These are phyloP conservation scores for Peronosclerospora sorghi DNA, from an alignment of 352 stramenopile species.

Conservation along the genomic window DNA sequence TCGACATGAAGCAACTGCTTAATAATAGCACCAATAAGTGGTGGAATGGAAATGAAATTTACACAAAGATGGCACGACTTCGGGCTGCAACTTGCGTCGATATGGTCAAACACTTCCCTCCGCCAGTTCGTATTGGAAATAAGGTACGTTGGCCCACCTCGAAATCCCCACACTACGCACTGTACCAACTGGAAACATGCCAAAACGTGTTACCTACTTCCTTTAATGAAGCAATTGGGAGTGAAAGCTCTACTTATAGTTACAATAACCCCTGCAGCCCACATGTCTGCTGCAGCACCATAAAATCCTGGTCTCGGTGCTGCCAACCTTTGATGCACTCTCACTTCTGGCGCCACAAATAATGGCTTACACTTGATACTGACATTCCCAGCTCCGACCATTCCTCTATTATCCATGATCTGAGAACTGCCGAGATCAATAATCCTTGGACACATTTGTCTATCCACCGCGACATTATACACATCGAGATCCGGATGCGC, in stretches of 20 bases:
- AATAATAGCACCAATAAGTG: slow-evolving; percentile 61
- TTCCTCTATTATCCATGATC: slow-evolving; percentile 54
- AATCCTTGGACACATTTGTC: slow-evolving; percentile 37
- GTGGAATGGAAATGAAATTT: slow-evolving; percentile 75
- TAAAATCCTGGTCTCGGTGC: slow-evolving; percentile 59
- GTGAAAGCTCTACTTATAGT: slow-evolving; percentile 5
- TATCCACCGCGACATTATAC: slow-evolving; percentile 78
- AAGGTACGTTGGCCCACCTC: slow-evolving; percentile 54
- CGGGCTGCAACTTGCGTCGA: slow-evolving; percentile 46
- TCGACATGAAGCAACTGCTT: slow-evolving; percentile 70
- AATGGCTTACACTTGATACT: slow-evolving; percentile 79
- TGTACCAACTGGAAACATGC: slow-evolving; percentile 43
- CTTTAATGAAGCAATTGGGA: not conserved
- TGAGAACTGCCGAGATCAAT: slow-evolving; percentile 75
- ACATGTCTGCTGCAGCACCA: slow-evolving; percentile 64
- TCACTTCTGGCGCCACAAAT: slow-evolving; percentile 69
- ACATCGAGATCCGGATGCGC: slow-evolving; percentile 77
- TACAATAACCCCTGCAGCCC: slow-evolving; percentile 73
- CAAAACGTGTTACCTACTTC: not conserved
- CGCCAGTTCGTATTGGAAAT: slow-evolving; percentile 50
- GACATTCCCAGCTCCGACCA: slow-evolving; percentile 46
- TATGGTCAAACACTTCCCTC: slow-evolving; percentile 64
- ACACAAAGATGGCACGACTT: slow-evolving; percentile 54
- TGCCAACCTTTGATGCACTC: slow-evolving; percentile 40
- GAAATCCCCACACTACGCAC: slow-evolving; percentile 72